Conservation (phyloP, 73 alveolate species). For the Paramecium sexaurelia region DNA sequence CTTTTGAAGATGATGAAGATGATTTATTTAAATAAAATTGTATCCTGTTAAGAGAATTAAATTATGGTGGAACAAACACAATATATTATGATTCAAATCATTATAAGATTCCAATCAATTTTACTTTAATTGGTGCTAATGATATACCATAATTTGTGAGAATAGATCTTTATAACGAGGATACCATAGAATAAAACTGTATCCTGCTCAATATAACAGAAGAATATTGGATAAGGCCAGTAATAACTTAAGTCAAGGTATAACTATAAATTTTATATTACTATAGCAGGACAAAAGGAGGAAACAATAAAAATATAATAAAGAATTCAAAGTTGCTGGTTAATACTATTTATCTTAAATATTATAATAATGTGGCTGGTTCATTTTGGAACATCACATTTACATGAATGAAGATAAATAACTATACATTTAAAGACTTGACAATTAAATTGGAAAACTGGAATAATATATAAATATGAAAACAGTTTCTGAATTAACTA, state of each 20-base stretch:
- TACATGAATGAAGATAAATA: not conserved
- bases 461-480: not conserved
- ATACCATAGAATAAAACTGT: not conserved
- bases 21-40: not conserved
- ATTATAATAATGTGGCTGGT: not conserved
- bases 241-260: not conserved
- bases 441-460: not conserved
- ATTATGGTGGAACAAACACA: not conserved
- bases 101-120: not conserved
- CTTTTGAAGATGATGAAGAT: not conserved
- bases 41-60: not conserved
- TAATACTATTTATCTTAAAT: not conserved
- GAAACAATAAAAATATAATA: not conserved
- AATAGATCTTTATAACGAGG: not conserved
- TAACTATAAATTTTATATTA: not conserved
- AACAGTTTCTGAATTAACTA: not conserved
- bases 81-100: not conserved
- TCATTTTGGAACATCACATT: not conserved
- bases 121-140: not conserved
- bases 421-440: not conserved
- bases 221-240: not conserved
- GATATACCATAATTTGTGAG: not conserved
- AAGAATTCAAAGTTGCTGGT: slow-evolving; percentile 22
- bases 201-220: not conserved
- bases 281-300: not conserved